A percentile compares a stretch with the other conserved stretches of the same genome.
These are phyloP conservation scores for Fusarium neocosmosporiellum DNA, from an alignment of 2,329 filamentous ascomycete genomes.

Conservation along the genomic window DNA sequence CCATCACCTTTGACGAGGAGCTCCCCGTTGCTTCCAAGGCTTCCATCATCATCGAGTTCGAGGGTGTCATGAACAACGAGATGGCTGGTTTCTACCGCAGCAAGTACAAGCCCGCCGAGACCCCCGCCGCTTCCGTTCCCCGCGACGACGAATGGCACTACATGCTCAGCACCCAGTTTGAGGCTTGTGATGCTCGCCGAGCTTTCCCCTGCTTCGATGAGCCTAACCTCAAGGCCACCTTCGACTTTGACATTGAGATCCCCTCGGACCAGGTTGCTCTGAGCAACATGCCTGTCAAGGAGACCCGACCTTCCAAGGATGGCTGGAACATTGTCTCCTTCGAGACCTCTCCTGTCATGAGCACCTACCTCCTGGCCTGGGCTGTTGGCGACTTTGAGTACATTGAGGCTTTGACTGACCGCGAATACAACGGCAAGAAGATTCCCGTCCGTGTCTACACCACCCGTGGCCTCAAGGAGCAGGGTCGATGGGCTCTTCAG, in stretches of 20 bases:
- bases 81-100: conserved; percentile 96
- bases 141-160: conserved; percentile 74
- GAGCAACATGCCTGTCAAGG: conserved; percentile 95
- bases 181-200: conserved; percentile 92
- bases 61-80: conserved; percentile 85
- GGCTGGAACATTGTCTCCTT: conserved; percentile 83
- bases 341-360: conserved; percentile 89
- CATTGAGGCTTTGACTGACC: conserved; percentile 88
- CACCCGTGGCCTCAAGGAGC: conserved; percentile 91
- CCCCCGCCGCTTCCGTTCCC: conserved; percentile 81
- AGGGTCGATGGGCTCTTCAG: conserved; percentile 88
- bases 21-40: conserved; percentile 76
- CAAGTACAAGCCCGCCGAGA: conserved; percentile 85
- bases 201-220: conserved; percentile 99
- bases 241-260: conserved; percentile 92
- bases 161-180: conserved; percentile 97
- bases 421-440: conserved; percentile 90
- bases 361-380: conserved; percentile 92
- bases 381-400: conserved; percentile 98
- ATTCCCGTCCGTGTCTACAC: conserved; percentile 97
- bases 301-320: conserved; percentile 66
- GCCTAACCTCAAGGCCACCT: conserved; percentile 95
- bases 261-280: conserved; percentile 89
- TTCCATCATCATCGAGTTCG: conserved; percentile 76
- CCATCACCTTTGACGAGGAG: conserved; percentile 78